phyloP scores from a whole-genome alignment of 306 rosid species.

The Prunus mume region DNA sequence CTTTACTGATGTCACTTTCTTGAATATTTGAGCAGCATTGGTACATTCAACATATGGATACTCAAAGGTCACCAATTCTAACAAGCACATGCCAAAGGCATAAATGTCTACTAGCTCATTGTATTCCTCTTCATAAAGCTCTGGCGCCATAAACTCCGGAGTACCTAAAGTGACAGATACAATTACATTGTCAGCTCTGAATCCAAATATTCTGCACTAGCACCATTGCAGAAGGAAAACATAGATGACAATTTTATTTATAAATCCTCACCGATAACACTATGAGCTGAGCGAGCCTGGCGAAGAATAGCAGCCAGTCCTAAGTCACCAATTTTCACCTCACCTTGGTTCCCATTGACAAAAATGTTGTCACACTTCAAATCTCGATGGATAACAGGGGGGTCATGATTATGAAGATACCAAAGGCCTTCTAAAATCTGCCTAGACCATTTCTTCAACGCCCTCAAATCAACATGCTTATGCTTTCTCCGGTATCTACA shows the following conservation, averaged over 20 bases:
- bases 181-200: constrained; percentile 12
- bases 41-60: constrained; percentile 89
- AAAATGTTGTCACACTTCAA: constrained; percentile 96
- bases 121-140: constrained; percentile 94
- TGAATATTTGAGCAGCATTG: constrained; percentile 98
- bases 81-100: constrained; percentile 97
- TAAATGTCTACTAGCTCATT: constrained; percentile 95
- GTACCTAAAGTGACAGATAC: constrained; percentile 56
- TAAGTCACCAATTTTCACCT: constrained; percentile 95
- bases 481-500: constrained; percentile 88
- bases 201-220: constrained; percentile 9
- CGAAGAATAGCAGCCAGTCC: constrained; percentile 96
- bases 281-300: constrained; percentile 88
- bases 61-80: constrained; percentile 91
- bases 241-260: constrained; percentile 1
- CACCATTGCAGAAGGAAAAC: constrained; percentile 14
- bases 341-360: constrained; percentile 98
- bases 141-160: constrained; percentile 99
- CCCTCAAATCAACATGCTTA: constrained; percentile 95
- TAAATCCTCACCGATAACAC: constrained; percentile 76
- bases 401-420: constrained; percentile 92
- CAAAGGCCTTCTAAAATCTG: constrained; percentile 94
- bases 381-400: constrained; percentile 94
- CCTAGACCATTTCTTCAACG: constrained; percentile 97
- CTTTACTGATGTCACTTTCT: constrained; percentile 96